Evolutionary conservation across 2,329 filamentous ascomycete species (phyloP), one percentile per base, ranked within the genome.

Genomic region (Canariomyces notabilis): DNA sequence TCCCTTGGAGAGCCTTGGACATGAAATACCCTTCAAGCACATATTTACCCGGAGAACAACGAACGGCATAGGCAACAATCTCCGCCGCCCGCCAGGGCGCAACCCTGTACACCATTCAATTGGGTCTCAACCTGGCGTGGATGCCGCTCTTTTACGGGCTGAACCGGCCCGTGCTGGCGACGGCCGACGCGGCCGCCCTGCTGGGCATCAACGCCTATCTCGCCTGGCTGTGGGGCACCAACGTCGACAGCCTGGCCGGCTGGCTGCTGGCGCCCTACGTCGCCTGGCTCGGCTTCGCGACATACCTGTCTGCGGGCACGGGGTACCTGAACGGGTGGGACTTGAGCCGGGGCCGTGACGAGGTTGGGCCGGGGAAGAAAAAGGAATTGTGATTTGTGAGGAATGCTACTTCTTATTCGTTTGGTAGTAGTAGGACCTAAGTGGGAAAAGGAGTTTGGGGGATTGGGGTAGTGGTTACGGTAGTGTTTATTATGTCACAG

Each of bases 101-200:
- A 48, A 87, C 85, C 0, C 75, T 96, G 22, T 96, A 95, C 72
- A 87, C 86, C 2, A 73, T 89, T 49, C 90, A 96, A 68, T 81
- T 96, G 6, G 86, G 77, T 9, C 74, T 96, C 42, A 96, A 96
- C 64, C 72, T 95, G 22, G 66, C 84, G 44, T 97, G 88, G 88
- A 96, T 89, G 79, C 91, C 91, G 11, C 76, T 96, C 9, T 96
- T 96, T 76, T 96, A 95, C 63, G 76, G 79, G n/a, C 62, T 84
- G 41, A 82, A 83, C 54, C 79, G 80, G 14, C 89, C 89, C 1
- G 74, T 84, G 42, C 79, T 81, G 60, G 89, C 90, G 3, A 80
- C 87, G 6, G 75, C 76, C 21, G 87, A 96, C 63, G 83, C 95
- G 41, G 67, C 87, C 21, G 75, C 82, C 0, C 73, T 96, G 7